phyloP scores from a whole-genome alignment of 345 rosid genomes.

The Carallia brachiata region DNA sequence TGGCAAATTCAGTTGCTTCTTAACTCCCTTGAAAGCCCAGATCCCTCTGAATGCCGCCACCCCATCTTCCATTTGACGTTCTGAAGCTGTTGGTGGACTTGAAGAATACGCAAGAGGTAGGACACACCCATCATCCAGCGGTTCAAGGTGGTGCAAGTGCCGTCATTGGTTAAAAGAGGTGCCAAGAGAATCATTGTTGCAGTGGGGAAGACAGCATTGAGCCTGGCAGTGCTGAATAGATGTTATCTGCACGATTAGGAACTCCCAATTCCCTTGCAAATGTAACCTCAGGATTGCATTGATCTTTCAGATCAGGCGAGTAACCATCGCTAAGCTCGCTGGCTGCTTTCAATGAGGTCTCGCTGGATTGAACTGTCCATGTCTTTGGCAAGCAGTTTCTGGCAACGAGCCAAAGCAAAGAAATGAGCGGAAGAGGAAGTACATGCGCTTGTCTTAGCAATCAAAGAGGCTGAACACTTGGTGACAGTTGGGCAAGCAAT shows the following conservation, averaged over 20 bases:
- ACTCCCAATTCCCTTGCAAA: no score
- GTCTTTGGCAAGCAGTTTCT: slow-evolving; percentile 6
- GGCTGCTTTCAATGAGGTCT: no score
- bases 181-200: slow-evolving; percentile 49
- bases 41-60: slow-evolving; percentile 41
- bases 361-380: no score
- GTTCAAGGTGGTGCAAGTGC: slow-evolving; percentile 30
- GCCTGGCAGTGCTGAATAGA: no score
- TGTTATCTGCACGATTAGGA: no score
- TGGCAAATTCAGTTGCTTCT: slow-evolving; percentile 37
- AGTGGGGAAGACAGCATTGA: slow-evolving; percentile 39
- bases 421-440: no score
- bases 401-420: no score
- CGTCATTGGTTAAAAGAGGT: slow-evolving; percentile 47
- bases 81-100: slow-evolving; percentile 45
- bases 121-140: slow-evolving; percentile 43
- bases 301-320: no score
- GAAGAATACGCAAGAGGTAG: slow-evolving; percentile 40
- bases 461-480: no score
- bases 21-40: slow-evolving; percentile 40
- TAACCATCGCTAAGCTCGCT: no score
- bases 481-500: slow-evolving; percentile 9
- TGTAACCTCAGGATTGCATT: no score
- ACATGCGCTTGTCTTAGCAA: no score
- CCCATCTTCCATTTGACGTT: slow-evolving; percentile 39